Conservation (phyloP, 176 grass and related monocot genomes). For the Musa acuminata region DNA sequence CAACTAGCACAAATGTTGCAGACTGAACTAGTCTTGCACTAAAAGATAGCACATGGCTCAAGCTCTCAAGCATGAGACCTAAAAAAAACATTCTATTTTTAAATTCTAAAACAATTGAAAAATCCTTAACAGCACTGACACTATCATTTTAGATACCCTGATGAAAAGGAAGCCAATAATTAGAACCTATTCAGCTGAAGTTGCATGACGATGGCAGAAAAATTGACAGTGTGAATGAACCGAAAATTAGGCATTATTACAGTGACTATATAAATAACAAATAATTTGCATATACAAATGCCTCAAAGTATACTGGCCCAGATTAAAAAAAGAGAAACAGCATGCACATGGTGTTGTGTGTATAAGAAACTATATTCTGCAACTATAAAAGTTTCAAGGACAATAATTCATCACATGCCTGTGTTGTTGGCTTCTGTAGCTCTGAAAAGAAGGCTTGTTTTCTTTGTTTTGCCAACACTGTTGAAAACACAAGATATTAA, state of each 20-base stretch:
- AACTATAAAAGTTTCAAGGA: neutral
- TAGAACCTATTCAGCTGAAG: too few relatives aligned
- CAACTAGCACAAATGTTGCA: neutral
- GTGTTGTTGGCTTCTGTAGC: slow-evolving; percentile 13
- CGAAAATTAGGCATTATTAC: neutral
- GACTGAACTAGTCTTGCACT: neutral
- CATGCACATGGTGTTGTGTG: neutral
- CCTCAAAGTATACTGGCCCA: neutral
- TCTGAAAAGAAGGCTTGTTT: slow-evolving; percentile 18
- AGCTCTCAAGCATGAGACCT: neutral
- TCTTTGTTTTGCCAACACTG: slow-evolving; percentile 27
- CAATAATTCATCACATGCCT: neutral
- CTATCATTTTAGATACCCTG: neutral
- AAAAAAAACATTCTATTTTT: neutral
- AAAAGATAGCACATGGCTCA: neutral
- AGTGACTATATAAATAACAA: neutral
- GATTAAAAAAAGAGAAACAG: neutral
- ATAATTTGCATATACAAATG: too few relatives aligned
- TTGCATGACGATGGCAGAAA: too few relatives aligned
- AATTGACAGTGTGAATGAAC: neutral
- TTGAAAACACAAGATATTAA: neutral
- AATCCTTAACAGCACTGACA: neutral
- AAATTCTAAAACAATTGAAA: too few relatives aligned
- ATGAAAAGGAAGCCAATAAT: neutral
- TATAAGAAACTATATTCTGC: neutral